phyloP scores from a whole-genome alignment of 495 filamentous ascomycete species.

The Penicillium pancosmium region DNA sequence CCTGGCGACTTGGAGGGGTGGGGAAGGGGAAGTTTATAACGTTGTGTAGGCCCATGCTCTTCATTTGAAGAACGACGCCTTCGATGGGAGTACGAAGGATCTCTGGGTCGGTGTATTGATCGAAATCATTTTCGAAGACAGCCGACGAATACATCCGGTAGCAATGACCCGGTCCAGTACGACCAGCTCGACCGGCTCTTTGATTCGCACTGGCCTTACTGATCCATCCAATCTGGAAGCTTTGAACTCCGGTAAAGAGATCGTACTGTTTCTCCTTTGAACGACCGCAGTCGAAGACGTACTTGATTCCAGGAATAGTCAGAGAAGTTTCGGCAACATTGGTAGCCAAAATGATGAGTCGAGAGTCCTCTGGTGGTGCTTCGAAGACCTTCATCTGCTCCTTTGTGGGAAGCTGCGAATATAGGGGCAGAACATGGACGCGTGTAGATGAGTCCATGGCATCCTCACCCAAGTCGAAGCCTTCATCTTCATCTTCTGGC shows the following conservation, averaged over 20 bases:
- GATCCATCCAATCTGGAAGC: conserved; percentile 93
- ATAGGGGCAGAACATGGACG: conserved; percentile 87
- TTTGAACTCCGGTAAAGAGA: conserved; percentile 83
- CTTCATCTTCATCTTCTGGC: conserved; percentile 55
- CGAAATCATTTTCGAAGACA: conserved; percentile 89
- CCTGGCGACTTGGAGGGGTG: conserved; percentile 80
- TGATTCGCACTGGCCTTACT: conserved; percentile 96
- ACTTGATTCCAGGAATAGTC: conserved; percentile 93
- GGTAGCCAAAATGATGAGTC: conserved; percentile 89
- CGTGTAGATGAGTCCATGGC: conserved; percentile 66
- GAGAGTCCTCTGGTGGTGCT: conserved; percentile 76
- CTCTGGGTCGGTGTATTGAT: conserved; percentile 84
- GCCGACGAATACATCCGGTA: conserved; percentile 94
- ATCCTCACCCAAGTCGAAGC: conserved; percentile 61
- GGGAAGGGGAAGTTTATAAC: conserved; percentile 98
- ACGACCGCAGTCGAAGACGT: conserved; percentile 93
- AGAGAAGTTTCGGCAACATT: conserved; percentile 97
- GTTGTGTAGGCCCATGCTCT: conserved; percentile 89
- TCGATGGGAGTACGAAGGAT: conserved; percentile 92
- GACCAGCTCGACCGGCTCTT: conserved; percentile 89
- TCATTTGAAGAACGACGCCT: conserved; percentile 89
- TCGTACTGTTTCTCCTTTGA: conserved; percentile 92
- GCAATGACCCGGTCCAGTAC: conserved; percentile 95
- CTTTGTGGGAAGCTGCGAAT: conserved; percentile 90
- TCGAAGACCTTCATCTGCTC: conserved; percentile 96